phyloP scores from a whole-genome alignment of 1,284 basidiomycete species.

The Cutaneotrichosporon sp. region DNA sequence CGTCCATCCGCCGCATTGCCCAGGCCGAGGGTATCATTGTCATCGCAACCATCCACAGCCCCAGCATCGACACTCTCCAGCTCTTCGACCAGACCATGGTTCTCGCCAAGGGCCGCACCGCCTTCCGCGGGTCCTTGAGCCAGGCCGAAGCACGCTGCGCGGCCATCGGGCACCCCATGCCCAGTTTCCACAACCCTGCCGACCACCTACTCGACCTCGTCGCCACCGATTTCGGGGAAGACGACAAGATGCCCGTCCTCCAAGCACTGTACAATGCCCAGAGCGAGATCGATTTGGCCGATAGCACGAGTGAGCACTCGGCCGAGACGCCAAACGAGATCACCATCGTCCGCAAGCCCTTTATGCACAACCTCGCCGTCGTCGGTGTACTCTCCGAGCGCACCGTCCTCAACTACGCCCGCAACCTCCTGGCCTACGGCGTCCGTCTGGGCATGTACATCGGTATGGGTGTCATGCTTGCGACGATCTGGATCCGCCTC shows the following conservation, averaged over 20 bases:
- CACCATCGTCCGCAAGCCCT: neutral
- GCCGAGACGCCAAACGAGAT: neutral
- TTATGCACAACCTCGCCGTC: slow-evolving; percentile 9
- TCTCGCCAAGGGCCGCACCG: slow-evolving; percentile 40
- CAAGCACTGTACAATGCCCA: slow-evolving; percentile 14
- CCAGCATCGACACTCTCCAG: slow-evolving; percentile 48
- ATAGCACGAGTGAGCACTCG: neutral
- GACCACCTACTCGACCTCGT: slow-evolving; percentile 41
- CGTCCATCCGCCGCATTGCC: slow-evolving; percentile 24
- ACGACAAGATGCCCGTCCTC: slow-evolving; percentile 13
- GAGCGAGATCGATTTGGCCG: neutral
- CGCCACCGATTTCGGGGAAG: slow-evolving; percentile 32
- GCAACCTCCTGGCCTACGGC: slow-evolving; percentile 63
- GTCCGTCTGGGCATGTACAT: slow-evolving; percentile 63
- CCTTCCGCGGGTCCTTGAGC: slow-evolving; percentile 33
- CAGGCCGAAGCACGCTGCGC: slow-evolving; percentile 25
- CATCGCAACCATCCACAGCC: slow-evolving; percentile 51
- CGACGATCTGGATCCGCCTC: slow-evolving; percentile 63
- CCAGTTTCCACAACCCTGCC: slow-evolving; percentile 33
- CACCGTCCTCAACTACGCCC: slow-evolving; percentile 28
- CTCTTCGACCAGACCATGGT: slow-evolving; percentile 49
- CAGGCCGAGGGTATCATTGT: slow-evolving; percentile 30
- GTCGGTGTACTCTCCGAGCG: slow-evolving; percentile 23
- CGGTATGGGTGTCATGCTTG: slow-evolving; percentile 61
- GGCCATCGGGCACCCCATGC: slow-evolving; percentile 28